phyloP scores from a whole-genome alignment of 2,329 filamentous ascomycete genomes.

The Aspergillus ustus region DNA sequence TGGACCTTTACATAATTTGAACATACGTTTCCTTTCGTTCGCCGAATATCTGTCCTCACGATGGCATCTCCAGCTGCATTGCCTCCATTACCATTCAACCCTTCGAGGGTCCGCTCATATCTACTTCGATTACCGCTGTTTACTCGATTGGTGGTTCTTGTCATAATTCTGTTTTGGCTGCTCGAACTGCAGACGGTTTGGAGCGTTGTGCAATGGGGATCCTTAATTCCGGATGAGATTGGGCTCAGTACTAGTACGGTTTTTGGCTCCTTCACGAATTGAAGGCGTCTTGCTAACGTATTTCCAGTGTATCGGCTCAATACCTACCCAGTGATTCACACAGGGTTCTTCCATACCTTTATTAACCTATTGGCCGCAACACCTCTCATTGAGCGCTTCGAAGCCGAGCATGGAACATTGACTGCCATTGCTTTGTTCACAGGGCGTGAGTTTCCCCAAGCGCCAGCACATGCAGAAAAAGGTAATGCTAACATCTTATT shows the following conservation, averaged over 20 bases:
- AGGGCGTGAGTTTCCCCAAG: slow-evolving; percentile 70
- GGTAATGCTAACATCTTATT: slow-evolving; percentile 25
- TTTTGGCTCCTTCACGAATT: not conserved
- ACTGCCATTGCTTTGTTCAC: slow-evolving; percentile 86
- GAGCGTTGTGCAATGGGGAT: slow-evolving; percentile 76
- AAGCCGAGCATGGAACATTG: slow-evolving; percentile 88
- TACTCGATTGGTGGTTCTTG: slow-evolving; percentile 70
- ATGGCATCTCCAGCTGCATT: slow-evolving; percentile 55
- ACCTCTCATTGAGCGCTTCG: slow-evolving; percentile 91
- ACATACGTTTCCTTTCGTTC: not conserved
- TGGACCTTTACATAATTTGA: not conserved
- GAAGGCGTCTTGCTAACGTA: slow-evolving; percentile 11
- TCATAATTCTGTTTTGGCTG: slow-evolving; percentile 72
- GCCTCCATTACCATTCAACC: slow-evolving; percentile 67
- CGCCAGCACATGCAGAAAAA: not conserved
- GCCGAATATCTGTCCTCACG: not conserved
- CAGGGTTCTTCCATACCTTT: slow-evolving; percentile 77
- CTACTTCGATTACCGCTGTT: slow-evolving; percentile 84
- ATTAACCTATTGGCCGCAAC: slow-evolving; percentile 80
- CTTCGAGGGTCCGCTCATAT: slow-evolving; percentile 77
- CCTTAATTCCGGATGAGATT: slow-evolving; percentile 77
- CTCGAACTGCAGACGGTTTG: slow-evolving; percentile 71
- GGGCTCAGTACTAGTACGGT: slow-evolving; percentile 70
- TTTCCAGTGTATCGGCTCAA: slow-evolving; percentile 84
- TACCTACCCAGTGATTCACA: slow-evolving; percentile 86